Base-by-base conservation (phyloP, 2,329 filamentous ascomycete genomes). In the Xylaria polymorpha region DNA sequence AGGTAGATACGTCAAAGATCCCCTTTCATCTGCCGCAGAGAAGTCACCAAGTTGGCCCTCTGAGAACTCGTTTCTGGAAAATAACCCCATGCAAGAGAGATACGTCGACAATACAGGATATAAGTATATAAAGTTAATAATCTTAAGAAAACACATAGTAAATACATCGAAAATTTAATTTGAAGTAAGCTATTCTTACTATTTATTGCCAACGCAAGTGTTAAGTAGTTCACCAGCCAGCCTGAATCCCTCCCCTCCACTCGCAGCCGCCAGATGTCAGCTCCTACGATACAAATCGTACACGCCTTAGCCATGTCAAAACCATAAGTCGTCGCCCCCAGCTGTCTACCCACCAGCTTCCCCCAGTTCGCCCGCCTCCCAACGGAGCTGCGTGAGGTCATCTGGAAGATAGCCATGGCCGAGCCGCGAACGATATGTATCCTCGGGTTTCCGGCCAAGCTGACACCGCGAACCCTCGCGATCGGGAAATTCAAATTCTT, bases 381-480 rank as follows among this genome's bases (percentile, higher is more conserved):
- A 29, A 1, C 22, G 20, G 53, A 67, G 20, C 35, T 67, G 8
- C 65, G 60, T 12, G 2, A 39, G 4, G 39, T 32, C 3, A 55
- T 64, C 25, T 67, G 53, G 65, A 37, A 59, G 25, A 25, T 39
- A 20, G 53, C 64, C 1, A 41, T 59, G 43, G 25, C 37, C 1
- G 58, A 57, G 5, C 12, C 51, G 8, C 59, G 44, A n/a, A 58
- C 25, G 1, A 39, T 59, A n/a, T 15, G 22, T 46, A 0, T 67
- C 22, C 2, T 43, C 18, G 14, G 20, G 6, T 12, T 25, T n/a
- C 48, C 57, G 4, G 25, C 8, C 18, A 7, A 9, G 1, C 43
- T 14, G 3, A 51, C 18, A 4, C n/a, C 18, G 4, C 48, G 51
- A 35, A 10, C 6, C 12, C 50, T 53, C 2, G 39, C 3, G 6